Evolutionary conservation across 2,329 filamentous ascomycete species (phyloP).

Genomic region (Fusarium poae): DNA sequence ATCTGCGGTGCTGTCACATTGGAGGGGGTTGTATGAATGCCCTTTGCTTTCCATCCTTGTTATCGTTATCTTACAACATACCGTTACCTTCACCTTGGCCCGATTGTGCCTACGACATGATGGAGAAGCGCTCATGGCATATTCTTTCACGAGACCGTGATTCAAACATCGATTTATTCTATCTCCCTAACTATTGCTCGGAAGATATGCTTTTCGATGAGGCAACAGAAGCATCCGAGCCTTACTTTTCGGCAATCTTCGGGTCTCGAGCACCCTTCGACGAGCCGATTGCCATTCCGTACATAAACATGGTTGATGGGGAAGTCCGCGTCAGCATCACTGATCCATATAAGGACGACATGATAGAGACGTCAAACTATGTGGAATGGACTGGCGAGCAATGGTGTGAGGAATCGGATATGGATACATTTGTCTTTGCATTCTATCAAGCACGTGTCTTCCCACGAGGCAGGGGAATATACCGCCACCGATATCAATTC

Average conservation of each 20-base stretch:
- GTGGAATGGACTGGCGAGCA: background rate
- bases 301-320: background rate
- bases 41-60: background rate
- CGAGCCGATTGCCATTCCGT: background rate
- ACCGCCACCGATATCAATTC: background rate
- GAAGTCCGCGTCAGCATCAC: background rate
- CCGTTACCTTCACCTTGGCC: background rate
- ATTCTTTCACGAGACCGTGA: background rate
- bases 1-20: background rate
- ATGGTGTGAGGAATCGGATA: background rate
- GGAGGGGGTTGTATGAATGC: background rate
- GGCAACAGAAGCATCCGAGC: background rate
- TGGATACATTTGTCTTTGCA: background rate
- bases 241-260: background rate
- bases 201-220: background rate
- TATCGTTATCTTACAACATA: conserved; percentile 1
- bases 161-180: background rate
- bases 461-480: background rate
- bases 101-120: background rate
- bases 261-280: background rate
- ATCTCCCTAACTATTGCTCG: background rate
- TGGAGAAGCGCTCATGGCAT: background rate
- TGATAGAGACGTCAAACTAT: background rate
- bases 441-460: background rate
- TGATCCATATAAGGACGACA: background rate